Evolutionary conservation across 306 rosid genomes (phyloP), one percentile per base, ranked within the genome.

Genomic region (Lablab purpureus): DNA sequence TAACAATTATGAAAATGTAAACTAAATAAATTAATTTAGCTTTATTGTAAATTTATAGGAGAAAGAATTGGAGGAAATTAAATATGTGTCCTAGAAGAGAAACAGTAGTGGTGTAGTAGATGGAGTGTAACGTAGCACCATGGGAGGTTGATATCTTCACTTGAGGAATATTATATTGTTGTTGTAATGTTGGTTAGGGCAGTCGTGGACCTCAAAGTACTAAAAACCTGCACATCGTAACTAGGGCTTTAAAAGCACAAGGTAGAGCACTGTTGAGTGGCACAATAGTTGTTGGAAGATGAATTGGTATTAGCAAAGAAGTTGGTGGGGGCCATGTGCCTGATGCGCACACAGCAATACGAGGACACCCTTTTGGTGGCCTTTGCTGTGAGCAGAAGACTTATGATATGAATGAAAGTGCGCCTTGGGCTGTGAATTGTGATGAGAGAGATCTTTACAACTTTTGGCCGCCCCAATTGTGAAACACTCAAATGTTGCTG

Each of bases 401-500:
- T 59, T 19, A 8, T 40, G 3, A 9, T 67, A 50, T 59, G n/a
- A 28, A 54, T 75, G 19, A 28, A 54, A 64, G 86, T 75, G 80
- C 75, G 67, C 74, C 63, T 71, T 80, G 69, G 67, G 66, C 68
- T 85, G 62, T 82, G 77, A 74, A 81, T 68, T 85, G 85, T 60
- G 73, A 65, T 52, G 7, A 10, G 32, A 81, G 13, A 80, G 55
- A 52, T 77, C 80, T 72, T 83, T 52, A 19, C 18, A 27, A 74
- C 80, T 85, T 87, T 88, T 85, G 74, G 90, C 88, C 87, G 85
- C 86, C 87, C 82, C 80, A 56, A 62, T 78, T 70, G 67, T 69
- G 18, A 70, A 78, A 50, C 65, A 68, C 66, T 52, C 21, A 58
- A 40, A 27, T 41, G 10, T 15, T 45, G 58, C 81, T 58, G 46